These are phyloP conservation scores for Globisporangium abappressorium DNA, from an alignment of 352 stramenopile genomes.

Conservation along the genomic window DNA sequence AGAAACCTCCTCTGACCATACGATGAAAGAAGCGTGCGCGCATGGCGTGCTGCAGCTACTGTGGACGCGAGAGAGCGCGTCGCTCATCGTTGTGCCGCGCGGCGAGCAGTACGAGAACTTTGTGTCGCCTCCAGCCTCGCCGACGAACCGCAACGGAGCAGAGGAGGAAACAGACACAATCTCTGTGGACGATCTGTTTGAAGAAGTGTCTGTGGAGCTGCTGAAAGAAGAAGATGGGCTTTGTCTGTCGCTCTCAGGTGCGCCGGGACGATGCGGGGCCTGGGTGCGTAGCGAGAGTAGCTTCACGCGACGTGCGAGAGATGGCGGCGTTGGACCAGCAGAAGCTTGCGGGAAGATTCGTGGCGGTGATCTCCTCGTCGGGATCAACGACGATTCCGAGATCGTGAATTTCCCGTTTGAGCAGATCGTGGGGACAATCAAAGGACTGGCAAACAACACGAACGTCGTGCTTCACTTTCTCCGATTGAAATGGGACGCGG, in stretches of 20 bases:
- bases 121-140: conserved; percentile 22
- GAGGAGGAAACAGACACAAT: conserved; percentile 1
- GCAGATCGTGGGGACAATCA: conserved; percentile 60
- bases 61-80: conserved; percentile 65
- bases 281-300: conserved; percentile 81
- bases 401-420: conserved; percentile 71
- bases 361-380: conserved; percentile 68
- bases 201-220: conserved; percentile 43
- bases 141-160: conserved; percentile 7
- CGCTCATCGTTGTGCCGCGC: conserved; percentile 57
- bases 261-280: conserved; percentile 61
- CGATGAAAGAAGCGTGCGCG: conserved; percentile 53
- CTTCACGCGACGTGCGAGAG: conserved; percentile 47
- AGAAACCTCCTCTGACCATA: conserved; percentile 15
- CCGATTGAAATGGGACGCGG: conserved; percentile 49
- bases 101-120: conserved; percentile 41
- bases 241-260: conserved; percentile 76
- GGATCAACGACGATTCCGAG: conserved; percentile 50
- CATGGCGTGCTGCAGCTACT: conserved; percentile 54
- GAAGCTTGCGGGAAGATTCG: conserved; percentile 54
- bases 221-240: conserved; percentile 65
- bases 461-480: conserved; percentile 54
- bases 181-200: conserved; percentile 27
- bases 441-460: conserved; percentile 43
- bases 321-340: conserved; percentile 56